A percentile compares a stretch with the other conserved stretches of the same genome.
phyloP scores from a whole-genome alignment of 805 yeast species.

The Ogataea henricii region DNA sequence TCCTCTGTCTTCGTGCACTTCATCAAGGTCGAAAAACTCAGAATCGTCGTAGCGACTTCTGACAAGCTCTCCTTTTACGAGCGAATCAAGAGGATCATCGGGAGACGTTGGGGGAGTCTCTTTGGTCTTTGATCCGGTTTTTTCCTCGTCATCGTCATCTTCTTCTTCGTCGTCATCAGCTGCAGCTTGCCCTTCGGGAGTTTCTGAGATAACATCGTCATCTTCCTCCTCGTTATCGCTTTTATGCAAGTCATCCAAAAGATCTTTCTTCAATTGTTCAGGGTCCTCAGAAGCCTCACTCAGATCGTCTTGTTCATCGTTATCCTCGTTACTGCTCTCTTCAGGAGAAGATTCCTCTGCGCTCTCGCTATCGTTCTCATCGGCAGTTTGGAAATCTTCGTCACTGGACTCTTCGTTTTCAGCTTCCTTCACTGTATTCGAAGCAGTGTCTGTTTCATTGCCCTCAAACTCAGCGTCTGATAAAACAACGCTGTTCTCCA shows the following conservation, averaged over 20 bases:
- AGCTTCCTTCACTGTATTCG: slow-evolving; percentile 2
- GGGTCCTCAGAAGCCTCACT: slow-evolving; percentile 22
- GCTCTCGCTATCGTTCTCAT: slow-evolving; percentile 19
- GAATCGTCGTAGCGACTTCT: slow-evolving; percentile 26
- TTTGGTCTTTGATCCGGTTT: slow-evolving; percentile 17
- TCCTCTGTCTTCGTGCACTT: slow-evolving; percentile 60
- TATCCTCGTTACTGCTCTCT: slow-evolving; percentile 16
- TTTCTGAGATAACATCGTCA: slow-evolving; percentile 19
- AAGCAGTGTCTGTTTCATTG: background rate
- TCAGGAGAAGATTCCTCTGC: background rate
- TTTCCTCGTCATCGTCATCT: slow-evolving; percentile 26
- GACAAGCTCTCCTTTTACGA: slow-evolving; percentile 20
- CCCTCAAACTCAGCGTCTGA: slow-evolving; percentile 17
- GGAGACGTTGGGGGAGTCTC: slow-evolving; percentile 40
- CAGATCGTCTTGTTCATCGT: slow-evolving; percentile 1
- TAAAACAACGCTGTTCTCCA: slow-evolving; percentile 5
- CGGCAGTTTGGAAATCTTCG: slow-evolving; percentile 35
- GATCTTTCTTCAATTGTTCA: slow-evolving; percentile 29
- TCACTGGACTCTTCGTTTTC: slow-evolving; percentile 30
- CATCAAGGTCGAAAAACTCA: slow-evolving; percentile 61
- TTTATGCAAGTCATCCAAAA: slow-evolving; percentile 35
- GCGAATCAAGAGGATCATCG: slow-evolving; percentile 28
- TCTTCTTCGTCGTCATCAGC: slow-evolving; percentile 20
- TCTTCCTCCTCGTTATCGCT: slow-evolving; percentile 29
- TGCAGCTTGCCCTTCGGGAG: background rate